These are phyloP conservation scores for Aspergillus fumigatiaffinis DNA, from an alignment of 2,329 filamentous ascomycete species.

Conservation along the genomic window DNA sequence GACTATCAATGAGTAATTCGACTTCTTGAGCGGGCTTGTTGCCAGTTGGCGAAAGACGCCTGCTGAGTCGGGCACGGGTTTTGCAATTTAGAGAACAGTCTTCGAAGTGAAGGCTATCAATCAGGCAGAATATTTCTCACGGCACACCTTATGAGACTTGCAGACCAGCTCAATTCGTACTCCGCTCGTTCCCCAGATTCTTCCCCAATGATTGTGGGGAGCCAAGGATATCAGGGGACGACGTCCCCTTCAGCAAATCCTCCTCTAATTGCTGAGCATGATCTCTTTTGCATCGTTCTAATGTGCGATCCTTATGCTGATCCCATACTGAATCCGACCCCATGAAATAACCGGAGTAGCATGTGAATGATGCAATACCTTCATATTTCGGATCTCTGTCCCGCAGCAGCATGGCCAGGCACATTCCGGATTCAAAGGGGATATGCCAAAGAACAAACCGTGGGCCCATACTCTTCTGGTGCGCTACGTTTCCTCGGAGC, in stretches of 20 bases:
- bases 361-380: neutral
- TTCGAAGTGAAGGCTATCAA: neutral
- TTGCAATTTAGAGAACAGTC: neutral
- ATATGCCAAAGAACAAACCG: neutral
- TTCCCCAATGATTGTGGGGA: no score
- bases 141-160: neutral
- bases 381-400: neutral
- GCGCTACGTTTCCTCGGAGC: neutral
- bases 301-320: neutral
- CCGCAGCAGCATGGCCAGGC: neutral
- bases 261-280: neutral
- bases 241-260: neutral
- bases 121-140: neutral
- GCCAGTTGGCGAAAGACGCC: no score
- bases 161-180: neutral
- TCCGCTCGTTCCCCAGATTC: neutral
- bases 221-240: neutral
- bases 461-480: neutral
- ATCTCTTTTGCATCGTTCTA: neutral
- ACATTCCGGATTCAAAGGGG: neutral
- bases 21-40: no score
- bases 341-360: neutral
- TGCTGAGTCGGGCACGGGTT: neutral
- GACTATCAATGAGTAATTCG: no score
- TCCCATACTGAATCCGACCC: neutral